Evolutionary conservation across 139 green algal genomes (phyloP).

Genomic region (Chlamydomonas eustigma): DNA sequence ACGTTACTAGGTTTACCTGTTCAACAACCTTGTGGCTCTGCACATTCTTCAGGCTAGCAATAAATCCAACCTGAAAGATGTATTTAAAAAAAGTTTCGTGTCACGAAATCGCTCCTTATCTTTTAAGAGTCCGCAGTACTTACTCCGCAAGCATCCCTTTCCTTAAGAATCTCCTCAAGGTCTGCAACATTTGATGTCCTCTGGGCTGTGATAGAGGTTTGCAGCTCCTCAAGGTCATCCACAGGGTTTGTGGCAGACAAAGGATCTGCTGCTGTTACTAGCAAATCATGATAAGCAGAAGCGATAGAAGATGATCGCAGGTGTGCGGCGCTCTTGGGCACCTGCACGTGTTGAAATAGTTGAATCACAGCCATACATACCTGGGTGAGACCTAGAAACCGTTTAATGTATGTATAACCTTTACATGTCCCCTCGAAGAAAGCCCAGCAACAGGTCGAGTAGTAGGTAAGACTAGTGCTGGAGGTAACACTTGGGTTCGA

Average conservation of each 20-base stretch:
- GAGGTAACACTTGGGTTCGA: neutral
- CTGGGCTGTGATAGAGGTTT: neutral
- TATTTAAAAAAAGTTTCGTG: neutral
- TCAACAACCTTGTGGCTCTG: slow-evolving; percentile 85
- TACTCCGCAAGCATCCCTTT: slow-evolving; percentile 94
- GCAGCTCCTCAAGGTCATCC: no score
- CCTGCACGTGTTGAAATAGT: neutral
- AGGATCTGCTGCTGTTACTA: neutral
- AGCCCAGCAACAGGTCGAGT: neutral
- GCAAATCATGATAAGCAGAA: neutral
- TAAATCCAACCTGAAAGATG: slow-evolving; percentile 85
- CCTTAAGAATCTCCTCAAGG: slow-evolving; percentile 85
- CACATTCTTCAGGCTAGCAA: slow-evolving; percentile 88
- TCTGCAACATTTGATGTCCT: slow-evolving; percentile 33
- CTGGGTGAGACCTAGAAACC: no score
- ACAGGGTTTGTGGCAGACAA: no score
- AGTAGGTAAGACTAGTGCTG: neutral
- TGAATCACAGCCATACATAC: neutral
- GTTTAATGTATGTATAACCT: no score
- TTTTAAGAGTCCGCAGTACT: slow-evolving; percentile 21
- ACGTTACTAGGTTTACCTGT: slow-evolving; percentile 59
- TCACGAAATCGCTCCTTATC: neutral
- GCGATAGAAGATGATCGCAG: neutral
- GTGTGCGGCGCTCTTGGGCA: neutral
- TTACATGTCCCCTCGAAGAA: neutral